Conservation (phyloP, 1,284 basidiomycete species). For the Athelia sp. region DNA sequence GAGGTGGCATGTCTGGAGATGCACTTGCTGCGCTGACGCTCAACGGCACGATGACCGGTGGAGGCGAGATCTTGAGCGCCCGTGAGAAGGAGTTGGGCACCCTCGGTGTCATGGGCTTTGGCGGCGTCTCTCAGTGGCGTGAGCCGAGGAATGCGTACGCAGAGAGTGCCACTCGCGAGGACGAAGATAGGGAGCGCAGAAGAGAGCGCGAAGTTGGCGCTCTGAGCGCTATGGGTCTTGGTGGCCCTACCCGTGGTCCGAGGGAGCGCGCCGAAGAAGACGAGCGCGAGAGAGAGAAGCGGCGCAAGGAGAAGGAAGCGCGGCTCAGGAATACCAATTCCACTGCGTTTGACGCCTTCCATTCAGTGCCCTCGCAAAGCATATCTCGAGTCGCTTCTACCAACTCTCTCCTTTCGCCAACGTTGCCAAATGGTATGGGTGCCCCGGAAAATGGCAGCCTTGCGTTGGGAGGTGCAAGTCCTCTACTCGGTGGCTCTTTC, state of each 20-base stretch:
- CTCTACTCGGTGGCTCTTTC: conserved; percentile 18
- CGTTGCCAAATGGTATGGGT: conserved; percentile 14
- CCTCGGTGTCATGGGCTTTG: conserved; percentile 44
- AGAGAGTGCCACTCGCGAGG: not conserved
- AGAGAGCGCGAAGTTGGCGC: conserved; percentile 27
- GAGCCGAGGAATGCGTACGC: conserved; percentile 8
- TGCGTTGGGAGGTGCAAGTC: conserved; percentile 12
- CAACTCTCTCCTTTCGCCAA: conserved; percentile 15
- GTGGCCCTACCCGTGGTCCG: conserved; percentile 40
- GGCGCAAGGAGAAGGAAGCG: conserved; percentile 49
- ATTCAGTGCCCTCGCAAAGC: conserved; percentile 48
- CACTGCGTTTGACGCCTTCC: conserved; percentile 70
- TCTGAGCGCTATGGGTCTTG: conserved; percentile 35
- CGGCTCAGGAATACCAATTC: conserved; percentile 39
- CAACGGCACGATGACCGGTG: conserved; percentile 17
- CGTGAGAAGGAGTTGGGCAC: conserved; percentile 44
- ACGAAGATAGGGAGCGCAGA: conserved; percentile 39
- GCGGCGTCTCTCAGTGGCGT: conserved; percentile 28
- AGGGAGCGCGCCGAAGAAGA: conserved; percentile 64
- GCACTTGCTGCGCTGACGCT: conserved; percentile 13
- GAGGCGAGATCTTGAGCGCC: conserved; percentile 22
- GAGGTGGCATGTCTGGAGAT: not conserved
- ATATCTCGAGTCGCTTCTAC: conserved; percentile 10
- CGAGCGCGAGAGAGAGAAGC: conserved; percentile 48
- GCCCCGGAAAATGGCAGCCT: not conserved